Conservation (phyloP, 257 asterid genomes). For the Fraxinus quadrangulata region DNA sequence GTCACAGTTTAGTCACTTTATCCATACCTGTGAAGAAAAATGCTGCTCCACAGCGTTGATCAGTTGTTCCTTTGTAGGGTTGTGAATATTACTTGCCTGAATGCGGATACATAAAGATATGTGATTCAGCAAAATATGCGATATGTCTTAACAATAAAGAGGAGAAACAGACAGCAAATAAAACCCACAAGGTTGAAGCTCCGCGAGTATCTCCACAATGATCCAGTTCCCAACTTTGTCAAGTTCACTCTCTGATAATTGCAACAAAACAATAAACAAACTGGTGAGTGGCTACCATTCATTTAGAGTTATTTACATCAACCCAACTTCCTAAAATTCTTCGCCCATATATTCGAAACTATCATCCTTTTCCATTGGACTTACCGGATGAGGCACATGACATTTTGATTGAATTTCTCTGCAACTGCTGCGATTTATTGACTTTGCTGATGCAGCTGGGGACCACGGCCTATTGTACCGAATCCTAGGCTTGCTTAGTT, state of each 20-base stretch:
- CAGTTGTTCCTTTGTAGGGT: slow-evolving; percentile 71
- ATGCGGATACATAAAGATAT: slow-evolving; percentile 4
- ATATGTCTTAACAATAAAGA: neutral
- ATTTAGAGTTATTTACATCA: neutral
- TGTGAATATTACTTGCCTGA: slow-evolving; percentile 63
- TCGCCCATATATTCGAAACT: neutral
- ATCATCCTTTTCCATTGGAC: slow-evolving; percentile 18
- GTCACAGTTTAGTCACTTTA: neutral
- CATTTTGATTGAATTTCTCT: slow-evolving; percentile 53
- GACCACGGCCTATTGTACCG: slow-evolving; percentile 69
- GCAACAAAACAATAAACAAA: slow-evolving; percentile 20
- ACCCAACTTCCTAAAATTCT: neutral
- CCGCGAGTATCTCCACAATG: slow-evolving; percentile 82
- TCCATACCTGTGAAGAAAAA: slow-evolving; percentile 69
- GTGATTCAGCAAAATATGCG: neutral
- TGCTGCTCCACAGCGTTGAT: slow-evolving; percentile 66
- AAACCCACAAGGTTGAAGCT: slow-evolving; percentile 70
- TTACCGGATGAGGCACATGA: slow-evolving; percentile 49
- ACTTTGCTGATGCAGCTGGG: slow-evolving; percentile 55
- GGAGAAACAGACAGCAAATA: neutral
- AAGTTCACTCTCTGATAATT: slow-evolving; percentile 56
- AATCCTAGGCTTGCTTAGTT: slow-evolving; percentile 70
- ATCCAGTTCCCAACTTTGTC: slow-evolving; percentile 75
- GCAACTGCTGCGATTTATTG: slow-evolving; percentile 46
- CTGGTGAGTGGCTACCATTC: neutral